Evolutionary conservation across 2,329 filamentous ascomycete species (phyloP).

Genomic region (Sclerotinia subarctica): DNA sequence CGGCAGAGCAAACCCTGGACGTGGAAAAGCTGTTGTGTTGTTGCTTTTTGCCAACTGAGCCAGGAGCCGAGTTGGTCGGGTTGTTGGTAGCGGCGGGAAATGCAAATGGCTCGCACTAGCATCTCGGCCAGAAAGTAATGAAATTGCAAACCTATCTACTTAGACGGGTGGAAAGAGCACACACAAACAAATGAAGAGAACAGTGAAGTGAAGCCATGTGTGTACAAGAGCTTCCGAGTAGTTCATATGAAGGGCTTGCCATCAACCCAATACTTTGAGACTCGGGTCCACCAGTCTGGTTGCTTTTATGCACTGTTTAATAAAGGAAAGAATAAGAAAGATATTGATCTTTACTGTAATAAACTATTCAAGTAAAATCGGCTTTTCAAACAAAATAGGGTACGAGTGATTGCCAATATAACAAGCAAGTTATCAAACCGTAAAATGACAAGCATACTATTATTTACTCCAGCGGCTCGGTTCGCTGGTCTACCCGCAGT

Average conservation of each 20-base stretch:
- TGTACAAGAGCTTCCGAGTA: neutral
- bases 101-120: conserved; percentile 12
- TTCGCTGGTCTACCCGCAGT: neutral
- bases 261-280: neutral
- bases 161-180: neutral
- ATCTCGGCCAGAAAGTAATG: neutral
- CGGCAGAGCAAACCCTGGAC: neutral
- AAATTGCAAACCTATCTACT: neutral
- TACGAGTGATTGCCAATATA: neutral
- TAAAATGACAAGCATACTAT: neutral
- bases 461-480: neutral
- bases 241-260: neutral
- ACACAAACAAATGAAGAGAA: neutral
- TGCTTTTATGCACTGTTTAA: neutral
- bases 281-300: neutral
- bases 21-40: conserved; percentile 1
- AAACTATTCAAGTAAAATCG: neutral
- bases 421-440: neutral
- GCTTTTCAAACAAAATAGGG: neutral
- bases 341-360: neutral
- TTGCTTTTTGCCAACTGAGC: neutral
- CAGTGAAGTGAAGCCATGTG: too few species aligned
- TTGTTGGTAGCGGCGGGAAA: conserved; percentile 14
- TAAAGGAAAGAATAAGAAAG: neutral
- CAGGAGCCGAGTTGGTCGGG: conserved; percentile 14